Base-by-base conservation (phyloP, 2,329 filamentous ascomycete genomes). In the Fusarium hostae region DNA sequence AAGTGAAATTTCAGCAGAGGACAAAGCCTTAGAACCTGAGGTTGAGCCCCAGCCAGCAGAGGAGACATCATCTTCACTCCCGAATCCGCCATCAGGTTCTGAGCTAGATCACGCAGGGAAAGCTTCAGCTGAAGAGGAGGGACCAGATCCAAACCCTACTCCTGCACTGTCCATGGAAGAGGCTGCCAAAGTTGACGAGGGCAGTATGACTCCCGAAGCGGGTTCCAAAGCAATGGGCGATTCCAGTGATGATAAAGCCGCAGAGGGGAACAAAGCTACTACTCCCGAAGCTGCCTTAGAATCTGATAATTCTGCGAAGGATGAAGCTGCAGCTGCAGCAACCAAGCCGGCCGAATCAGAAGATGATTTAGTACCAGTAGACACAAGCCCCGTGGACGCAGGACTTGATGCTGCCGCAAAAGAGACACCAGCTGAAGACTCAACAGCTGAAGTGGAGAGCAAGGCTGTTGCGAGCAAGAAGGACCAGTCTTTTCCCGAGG, bases 1-100 rank as follows among this genome's bases (percentile, higher is more conserved):
- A 3, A 22, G n/a, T n/a, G 20, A 64, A 40, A 24, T n/a, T 30
- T 22, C 34, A 40, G 39, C 22, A 28, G 47, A 28, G 26, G 34
- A 45, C 51, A 59, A 68, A 45, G 47, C 63, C 18, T 9, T 26
- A 6, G 40, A 62, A 40, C 18, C 70, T 20, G 50, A 70, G 30
- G 30, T 50, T 22, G 62, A 70, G 15, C n/a, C 28, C 22, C 47
- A 66, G 11, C 35, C 52, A n/a, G 20, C 50, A 30, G 51, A 56
- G 16, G 59, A 43, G 59, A 34, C 20, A 34, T n/a, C n/a, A 26
- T 30, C 45, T 28, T 26, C 59, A 16, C 11, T 55, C 9, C 64
- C 64, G 35, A 32, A 13, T 20, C 8, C 56, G 44, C 6, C 50
- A 15, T 4, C 28, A 44, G 32, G 59, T 10, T 34, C 34, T 22